Percentiles rank a stretch among this genome's conserved stretches.
phyloP scores from a whole-genome alignment of 1,284 basidiomycete species.

The Cystobasidiaceae sp. region DNA sequence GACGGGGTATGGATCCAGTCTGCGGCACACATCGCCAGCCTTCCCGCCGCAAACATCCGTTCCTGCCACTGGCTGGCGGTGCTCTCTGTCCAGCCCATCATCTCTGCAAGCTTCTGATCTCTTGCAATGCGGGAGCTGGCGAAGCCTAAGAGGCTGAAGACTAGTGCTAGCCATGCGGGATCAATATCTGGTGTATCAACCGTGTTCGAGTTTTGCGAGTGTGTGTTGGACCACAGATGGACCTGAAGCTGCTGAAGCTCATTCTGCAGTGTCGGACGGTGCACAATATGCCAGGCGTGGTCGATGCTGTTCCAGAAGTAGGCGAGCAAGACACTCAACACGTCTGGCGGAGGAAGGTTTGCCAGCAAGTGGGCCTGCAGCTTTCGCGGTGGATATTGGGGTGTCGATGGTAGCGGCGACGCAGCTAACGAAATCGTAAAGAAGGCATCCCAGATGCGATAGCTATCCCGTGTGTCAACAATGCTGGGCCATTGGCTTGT shows the following conservation, averaged over 20 bases:
- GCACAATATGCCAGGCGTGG: neutral
- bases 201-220: too few relatives aligned
- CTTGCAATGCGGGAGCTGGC: neutral
- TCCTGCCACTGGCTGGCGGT: neutral
- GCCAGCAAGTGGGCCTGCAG: neutral
- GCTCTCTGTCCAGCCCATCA: neutral
- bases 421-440: too few relatives aligned
- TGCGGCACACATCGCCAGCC: neutral
- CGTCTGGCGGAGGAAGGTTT: neutral
- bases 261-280: neutral
- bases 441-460: neutral
- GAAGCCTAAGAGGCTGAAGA: neutral
- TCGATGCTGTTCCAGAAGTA: neutral
- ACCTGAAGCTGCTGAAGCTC: neutral
- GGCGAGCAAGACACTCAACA: neutral
- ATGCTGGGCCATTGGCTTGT: neutral
- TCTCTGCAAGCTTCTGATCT: neutral
- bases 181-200: neutral
- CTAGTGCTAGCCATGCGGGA: neutral
- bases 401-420: too few relatives aligned
- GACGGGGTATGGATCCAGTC: neutral
- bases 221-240: too few relatives aligned
- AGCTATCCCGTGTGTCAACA: neutral
- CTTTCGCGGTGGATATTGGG: neutral
- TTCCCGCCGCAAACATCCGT: neutral